Percentiles rank a stretch among this genome's conserved stretches.
phyloP scores from a whole-genome alignment of 495 filamentous ascomycete species.

The Evernia prunastri region DNA sequence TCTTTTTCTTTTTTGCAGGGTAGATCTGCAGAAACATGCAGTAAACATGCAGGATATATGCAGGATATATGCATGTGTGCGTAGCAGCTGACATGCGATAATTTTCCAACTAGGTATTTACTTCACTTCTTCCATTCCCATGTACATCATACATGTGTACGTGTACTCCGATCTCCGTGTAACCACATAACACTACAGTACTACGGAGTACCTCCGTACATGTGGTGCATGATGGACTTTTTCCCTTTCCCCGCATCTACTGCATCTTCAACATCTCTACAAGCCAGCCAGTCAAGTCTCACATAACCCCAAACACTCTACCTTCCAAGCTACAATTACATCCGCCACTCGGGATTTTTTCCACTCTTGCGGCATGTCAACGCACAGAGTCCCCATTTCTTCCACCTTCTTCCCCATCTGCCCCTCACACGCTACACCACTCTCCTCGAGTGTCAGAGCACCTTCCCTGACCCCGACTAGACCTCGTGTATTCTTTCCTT shows the following conservation, averaged over 20 bases:
- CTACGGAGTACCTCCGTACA: neutral
- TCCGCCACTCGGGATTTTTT: neutral
- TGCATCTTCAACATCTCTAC: neutral
- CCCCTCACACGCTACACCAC: neutral
- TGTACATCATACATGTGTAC: neutral
- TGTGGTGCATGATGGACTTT: neutral
- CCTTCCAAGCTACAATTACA: neutral
- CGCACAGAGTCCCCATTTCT: neutral
- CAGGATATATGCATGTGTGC: neutral
- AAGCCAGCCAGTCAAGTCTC: neutral
- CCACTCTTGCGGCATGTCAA: neutral
- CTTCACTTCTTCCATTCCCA: no score
- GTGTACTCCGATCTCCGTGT: neutral
- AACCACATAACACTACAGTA: neutral
- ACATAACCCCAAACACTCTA: neutral
- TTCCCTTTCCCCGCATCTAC: neutral
- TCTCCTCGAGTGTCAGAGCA: neutral
- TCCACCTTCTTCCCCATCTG: neutral
- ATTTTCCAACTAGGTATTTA: neutral
- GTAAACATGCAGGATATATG: neutral
- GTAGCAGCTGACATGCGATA: neutral
- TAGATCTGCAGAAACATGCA: no score
- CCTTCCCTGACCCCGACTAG: neutral
- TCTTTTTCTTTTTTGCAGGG: no score
- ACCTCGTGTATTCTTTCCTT: neutral